phyloP scores from a whole-genome alignment of 2,329 filamentous ascomycete genomes.

The Phyllosticta citriasiana region DNA sequence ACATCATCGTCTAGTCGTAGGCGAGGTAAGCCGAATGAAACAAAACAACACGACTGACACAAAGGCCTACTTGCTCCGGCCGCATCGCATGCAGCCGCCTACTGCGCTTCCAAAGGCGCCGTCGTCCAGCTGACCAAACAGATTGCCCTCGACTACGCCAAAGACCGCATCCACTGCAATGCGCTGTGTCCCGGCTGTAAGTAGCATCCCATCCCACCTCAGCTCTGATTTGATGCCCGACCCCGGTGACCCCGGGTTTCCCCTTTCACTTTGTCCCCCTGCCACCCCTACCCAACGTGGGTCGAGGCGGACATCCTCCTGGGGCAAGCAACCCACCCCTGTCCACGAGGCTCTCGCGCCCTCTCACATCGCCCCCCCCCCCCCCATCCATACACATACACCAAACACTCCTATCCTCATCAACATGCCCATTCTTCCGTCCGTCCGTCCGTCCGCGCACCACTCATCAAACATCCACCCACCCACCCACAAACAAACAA shows the following conservation, averaged over 20 bases:
- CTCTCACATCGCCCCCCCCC: too few species aligned
- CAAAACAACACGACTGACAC: neutral
- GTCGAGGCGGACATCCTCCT: too few species aligned
- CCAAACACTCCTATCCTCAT: too few species aligned
- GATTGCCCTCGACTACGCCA: conserved; percentile 35
- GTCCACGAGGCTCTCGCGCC: too few species aligned
- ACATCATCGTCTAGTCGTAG: neutral
- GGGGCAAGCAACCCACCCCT: too few species aligned
- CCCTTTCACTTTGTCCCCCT: neutral
- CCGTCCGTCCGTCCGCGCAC: neutral
- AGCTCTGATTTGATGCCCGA: neutral
- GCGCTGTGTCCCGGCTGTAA: conserved; percentile 34
- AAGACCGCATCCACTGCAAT: conserved; percentile 33
- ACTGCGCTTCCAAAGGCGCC: conserved; percentile 39
- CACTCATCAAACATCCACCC: neutral
- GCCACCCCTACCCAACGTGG: neutral
- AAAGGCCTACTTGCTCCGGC: neutral
- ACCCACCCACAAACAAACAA: too few species aligned
- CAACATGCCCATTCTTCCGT: too few species aligned
- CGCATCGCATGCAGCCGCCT: conserved; percentile 21
- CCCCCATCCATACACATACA: too few species aligned
- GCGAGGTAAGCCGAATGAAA: neutral
- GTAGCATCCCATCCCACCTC: conserved; percentile 6
- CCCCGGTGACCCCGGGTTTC: neutral
- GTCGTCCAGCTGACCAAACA: conserved; percentile 37